Conservation (phyloP, 1,284 basidiomycete genomes). For the Vanrija humicola region DNA sequence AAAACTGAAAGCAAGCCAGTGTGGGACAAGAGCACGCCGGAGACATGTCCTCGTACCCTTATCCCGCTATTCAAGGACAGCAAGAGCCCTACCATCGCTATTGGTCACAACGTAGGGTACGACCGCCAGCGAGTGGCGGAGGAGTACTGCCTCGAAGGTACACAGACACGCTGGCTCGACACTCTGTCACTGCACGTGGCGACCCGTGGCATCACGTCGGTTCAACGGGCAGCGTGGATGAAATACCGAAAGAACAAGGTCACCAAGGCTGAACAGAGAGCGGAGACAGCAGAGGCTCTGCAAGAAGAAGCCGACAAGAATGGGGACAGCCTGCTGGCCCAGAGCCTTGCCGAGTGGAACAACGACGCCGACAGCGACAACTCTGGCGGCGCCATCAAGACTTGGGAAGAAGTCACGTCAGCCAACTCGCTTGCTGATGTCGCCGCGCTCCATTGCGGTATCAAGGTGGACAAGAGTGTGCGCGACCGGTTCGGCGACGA, state of each 20-base stretch:
- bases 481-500: slow-evolving; percentile 67
- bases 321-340: slow-evolving; percentile 49
- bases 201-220: slow-evolving; percentile 88
- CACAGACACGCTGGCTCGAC: slow-evolving; percentile 80
- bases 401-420: slow-evolving; percentile 90
- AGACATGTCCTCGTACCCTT: slow-evolving; percentile 31
- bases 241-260: slow-evolving; percentile 59
- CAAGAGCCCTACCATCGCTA: slow-evolving; percentile 60
- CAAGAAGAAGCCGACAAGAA: slow-evolving; percentile 53
- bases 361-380: slow-evolving; percentile 50
- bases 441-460: slow-evolving; percentile 80
- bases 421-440: slow-evolving; percentile 91
- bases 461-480: slow-evolving; percentile 72
- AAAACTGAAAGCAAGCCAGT: neutral
- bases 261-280: slow-evolving; percentile 41
- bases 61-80: slow-evolving; percentile 36
- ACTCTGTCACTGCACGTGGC: slow-evolving; percentile 95
- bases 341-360: slow-evolving; percentile 31
- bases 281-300: slow-evolving; percentile 40
- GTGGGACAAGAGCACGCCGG: slow-evolving; percentile 30
- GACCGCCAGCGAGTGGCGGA: slow-evolving; percentile 80
- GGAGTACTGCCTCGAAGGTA: slow-evolving; percentile 72
- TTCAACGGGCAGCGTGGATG: slow-evolving; percentile 91
- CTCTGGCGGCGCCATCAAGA: slow-evolving; percentile 14
- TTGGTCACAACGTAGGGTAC: slow-evolving; percentile 95